Evolutionary conservation across 2,329 filamentous ascomycete genomes (phyloP).

Genomic region (Aspergillus pseudoterreus): DNA sequence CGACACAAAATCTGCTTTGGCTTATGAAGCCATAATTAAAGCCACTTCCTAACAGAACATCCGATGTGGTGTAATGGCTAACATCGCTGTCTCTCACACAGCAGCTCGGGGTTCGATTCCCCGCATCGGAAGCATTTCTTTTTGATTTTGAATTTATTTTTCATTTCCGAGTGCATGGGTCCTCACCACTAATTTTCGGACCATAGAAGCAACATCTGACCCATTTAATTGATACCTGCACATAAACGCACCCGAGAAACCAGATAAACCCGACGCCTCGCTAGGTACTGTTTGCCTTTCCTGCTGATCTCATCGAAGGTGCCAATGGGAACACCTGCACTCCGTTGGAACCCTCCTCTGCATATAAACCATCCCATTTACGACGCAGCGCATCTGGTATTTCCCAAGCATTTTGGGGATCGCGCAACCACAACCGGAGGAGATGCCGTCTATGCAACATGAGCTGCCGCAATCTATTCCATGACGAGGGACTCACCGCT

Average conservation of each 20-base stretch:
- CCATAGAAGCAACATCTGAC: too few relatives aligned
- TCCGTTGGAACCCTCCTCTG: neutral
- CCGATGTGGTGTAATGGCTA: slow-evolving; percentile 17
- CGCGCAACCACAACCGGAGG: slow-evolving; percentile 43
- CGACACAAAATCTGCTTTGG: too few relatives aligned
- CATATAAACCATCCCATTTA: neutral
- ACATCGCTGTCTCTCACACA: slow-evolving; percentile 17
- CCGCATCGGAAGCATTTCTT: slow-evolving; percentile 12
- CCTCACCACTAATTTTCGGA: too few relatives aligned
- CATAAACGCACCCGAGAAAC: too few relatives aligned
- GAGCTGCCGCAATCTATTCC: neutral
- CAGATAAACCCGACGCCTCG: too few relatives aligned
- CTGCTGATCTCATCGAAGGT: neutral
- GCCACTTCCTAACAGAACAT: too few relatives aligned
- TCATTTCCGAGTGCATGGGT: neutral
- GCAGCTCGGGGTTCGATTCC: slow-evolving; percentile 18
- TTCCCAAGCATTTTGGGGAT: slow-evolving; percentile 41
- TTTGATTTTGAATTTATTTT: neutral
- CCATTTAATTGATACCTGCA: too few relatives aligned
- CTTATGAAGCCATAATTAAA: too few relatives aligned
- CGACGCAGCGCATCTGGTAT: slow-evolving; percentile 24
- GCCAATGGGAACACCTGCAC: neutral
- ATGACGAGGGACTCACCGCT: slow-evolving; percentile 23
- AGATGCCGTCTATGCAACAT: slow-evolving; percentile 32
- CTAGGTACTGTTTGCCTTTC: neutral